Evolutionary conservation across 352 stramenopile species (phyloP).

Genomic region (Pythium diclinum): DNA sequence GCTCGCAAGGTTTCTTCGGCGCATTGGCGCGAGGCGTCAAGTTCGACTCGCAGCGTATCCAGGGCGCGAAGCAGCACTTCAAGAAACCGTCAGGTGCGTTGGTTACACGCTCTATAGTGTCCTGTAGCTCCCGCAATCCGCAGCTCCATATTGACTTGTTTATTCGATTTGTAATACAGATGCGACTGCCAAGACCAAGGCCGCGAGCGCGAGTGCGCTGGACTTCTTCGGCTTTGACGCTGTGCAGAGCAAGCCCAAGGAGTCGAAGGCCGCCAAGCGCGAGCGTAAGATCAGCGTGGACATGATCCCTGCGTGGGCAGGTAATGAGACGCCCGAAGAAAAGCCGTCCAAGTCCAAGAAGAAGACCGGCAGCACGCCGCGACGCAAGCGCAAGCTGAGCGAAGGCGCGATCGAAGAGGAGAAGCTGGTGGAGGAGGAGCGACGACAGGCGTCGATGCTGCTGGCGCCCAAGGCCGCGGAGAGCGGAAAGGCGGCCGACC

Average conservation of each 20-base stretch:
- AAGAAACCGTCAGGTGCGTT: constrained; percentile 38
- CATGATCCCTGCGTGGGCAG: constrained; percentile 62
- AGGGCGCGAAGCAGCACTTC: constrained; percentile 61
- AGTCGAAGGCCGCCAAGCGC: constrained; percentile 22
- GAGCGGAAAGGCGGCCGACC: constrained; percentile 24
- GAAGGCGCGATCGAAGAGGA: constrained; percentile 76
- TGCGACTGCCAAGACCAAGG: constrained; percentile 24
- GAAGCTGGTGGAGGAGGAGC: constrained; percentile 60
- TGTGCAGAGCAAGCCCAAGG: constrained; percentile 3
- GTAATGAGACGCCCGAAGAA: constrained; percentile 27
- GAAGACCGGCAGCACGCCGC: constrained; percentile 60
- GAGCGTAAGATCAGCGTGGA: constrained; percentile 69
- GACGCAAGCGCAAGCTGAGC: constrained; percentile 81
- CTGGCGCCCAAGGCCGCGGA: constrained; percentile 43
- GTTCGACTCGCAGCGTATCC: constrained; percentile 58
- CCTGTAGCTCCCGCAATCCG: constrained; percentile 3
- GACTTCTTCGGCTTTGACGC: constrained; percentile 83
- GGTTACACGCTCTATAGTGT: constrained; percentile 9
- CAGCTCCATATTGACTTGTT: constrained; percentile 13
- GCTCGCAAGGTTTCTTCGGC: constrained; percentile 55
- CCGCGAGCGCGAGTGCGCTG: constrained; percentile 42
- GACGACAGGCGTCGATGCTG: constrained; percentile 60
- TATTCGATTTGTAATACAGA: constrained; percentile 6
- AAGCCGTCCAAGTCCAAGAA: constrained; percentile 35
- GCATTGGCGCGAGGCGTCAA: constrained; percentile 63